Evolutionary conservation across 139 green algal genomes (phyloP), one percentile per base, ranked within the genome.

Genomic region (Chlamydomonas incerta): DNA sequence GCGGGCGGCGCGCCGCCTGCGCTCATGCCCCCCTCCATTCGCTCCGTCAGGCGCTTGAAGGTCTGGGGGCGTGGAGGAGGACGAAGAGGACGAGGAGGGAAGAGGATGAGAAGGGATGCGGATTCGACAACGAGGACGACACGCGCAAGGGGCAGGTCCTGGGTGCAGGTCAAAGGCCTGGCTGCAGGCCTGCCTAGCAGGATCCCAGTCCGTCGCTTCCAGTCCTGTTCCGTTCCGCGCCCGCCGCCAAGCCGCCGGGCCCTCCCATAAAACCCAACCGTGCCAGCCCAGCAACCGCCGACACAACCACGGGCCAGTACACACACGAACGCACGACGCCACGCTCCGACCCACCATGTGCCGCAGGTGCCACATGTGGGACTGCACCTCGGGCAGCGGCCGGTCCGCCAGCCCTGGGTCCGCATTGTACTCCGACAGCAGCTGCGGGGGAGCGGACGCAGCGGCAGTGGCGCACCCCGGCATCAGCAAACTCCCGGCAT

Each of bases 41-140:
- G 83, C 75, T 92, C 91, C 26, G 91, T 83, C 34, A 94, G 91
- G 2, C 88, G 81, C 76, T 89, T 89, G 81, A 94, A 94, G 15
- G 91, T 94, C 58, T 91, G 84, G 1, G 20, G 50, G 4, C 31
- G 47, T 2, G 47, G 29, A 33, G 34, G 18, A 1, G 34, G 0
- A 8, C 34, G 68, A 14, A 4, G 18, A 15, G 67, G 31, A 23
- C 10, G 29, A 33, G 9, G 31, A 8, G 14, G 1, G 33, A 9
- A 50, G 11, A 2, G 29, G 33, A 29, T 13, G 18, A 9, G 3
- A 50, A 31, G 33, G 6, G 15, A 9, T 5, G 31, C 3, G 3
- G 9, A 21, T 6, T 14, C 37, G 46, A 31, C 70, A 5, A 24
- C 50, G 14, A 14, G 14, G 6, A 77, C 5, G 58, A 15, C 11